Base-by-base conservation (phyloP, 2,329 filamentous ascomycete genomes). In the Venturia oleaginea region DNA sequence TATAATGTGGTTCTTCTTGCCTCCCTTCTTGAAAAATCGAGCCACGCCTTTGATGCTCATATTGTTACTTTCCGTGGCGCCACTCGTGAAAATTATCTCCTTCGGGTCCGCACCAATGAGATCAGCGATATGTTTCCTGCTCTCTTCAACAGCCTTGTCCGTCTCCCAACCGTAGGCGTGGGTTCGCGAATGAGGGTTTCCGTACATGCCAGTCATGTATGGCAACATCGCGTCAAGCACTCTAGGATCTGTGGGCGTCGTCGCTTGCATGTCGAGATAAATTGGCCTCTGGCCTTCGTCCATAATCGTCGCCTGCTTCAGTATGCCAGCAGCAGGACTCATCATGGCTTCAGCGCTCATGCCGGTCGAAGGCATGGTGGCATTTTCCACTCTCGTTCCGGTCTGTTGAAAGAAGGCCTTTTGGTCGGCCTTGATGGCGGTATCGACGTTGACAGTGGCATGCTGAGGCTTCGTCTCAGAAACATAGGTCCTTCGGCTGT, bases 31-130 rank as follows among this genome's bases (percentile, higher is more conserved):
- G 75, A 97, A 97, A 79, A 99, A 99, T 68, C 93, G 85, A 24
- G 94, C 92, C 10, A 99, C 93, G 68, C 94, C 94, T 80, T 99
- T 99, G 80, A 99, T 91, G 77, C 92, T 96, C 94, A 99, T 99
- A 73, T 99, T 99, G 79, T 99, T 99, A 74, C 92, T 97, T 80
- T 99, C 94, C 0, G 94, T 99, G 19, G 94, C 94, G 64, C 94
- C 94, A 71, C 92, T 97, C 7, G 94, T 99, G 78, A 99, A 97
- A 71, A 99, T 95, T 69, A 99, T 97, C 75, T 99, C 94, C 78
- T 99, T 99, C 6, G 94, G 81, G 74, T 99, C 92, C 34, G 94
- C 94, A 32, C 93, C 93, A 69, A 99, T 94, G 64, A 99, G 83
- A 46, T 83, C 83, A 3, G 94, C 94, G 68, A 97, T 83, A 72